A percentile compares a stretch with the other conserved stretches of the same genome.
Evolutionary conservation across 805 yeast genomes (phyloP).

Genomic region (Candida boleticola): DNA sequence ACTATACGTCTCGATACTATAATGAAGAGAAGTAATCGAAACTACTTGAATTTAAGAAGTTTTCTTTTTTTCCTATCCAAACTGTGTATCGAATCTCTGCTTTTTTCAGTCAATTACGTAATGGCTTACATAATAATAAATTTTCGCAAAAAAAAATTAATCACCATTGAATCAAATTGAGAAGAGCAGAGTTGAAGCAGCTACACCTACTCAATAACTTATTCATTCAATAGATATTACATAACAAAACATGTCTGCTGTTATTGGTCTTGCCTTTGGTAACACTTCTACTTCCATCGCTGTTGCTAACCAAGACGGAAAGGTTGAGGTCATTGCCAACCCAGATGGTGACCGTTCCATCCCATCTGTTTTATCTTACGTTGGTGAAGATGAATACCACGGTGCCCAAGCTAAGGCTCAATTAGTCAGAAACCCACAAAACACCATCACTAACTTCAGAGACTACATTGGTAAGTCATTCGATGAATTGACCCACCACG

Average conservation of each 20-base stretch:
- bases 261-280: slow-evolving; percentile 95
- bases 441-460: slow-evolving; percentile 88
- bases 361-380: slow-evolving; percentile 88
- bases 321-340: slow-evolving; percentile 96
- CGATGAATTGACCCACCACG: slow-evolving; percentile 63
- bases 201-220: too few species aligned
- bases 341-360: slow-evolving; percentile 98
- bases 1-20: too few species aligned
- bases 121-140: background rate
- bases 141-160: background rate
- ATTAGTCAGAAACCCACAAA: slow-evolving; percentile 82
- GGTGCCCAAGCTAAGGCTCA: slow-evolving; percentile 96
- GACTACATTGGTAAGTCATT: slow-evolving; percentile 82
- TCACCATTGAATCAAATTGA: background rate
- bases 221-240: too few species aligned
- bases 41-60: too few species aligned
- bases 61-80: background rate
- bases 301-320: slow-evolving; percentile 78
- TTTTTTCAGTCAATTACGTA: background rate
- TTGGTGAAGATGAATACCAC: slow-evolving; percentile 93
- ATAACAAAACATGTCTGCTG: slow-evolving; percentile 39
- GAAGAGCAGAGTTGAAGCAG: too few species aligned
- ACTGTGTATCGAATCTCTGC: background rate
- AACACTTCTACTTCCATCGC: slow-evolving; percentile 96
- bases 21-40: too few species aligned